Percentiles rank a stretch among this genome's conserved stretches.
Conservation (phyloP, 805 yeast genomes). For the Lachancea dasiensis region DNA sequence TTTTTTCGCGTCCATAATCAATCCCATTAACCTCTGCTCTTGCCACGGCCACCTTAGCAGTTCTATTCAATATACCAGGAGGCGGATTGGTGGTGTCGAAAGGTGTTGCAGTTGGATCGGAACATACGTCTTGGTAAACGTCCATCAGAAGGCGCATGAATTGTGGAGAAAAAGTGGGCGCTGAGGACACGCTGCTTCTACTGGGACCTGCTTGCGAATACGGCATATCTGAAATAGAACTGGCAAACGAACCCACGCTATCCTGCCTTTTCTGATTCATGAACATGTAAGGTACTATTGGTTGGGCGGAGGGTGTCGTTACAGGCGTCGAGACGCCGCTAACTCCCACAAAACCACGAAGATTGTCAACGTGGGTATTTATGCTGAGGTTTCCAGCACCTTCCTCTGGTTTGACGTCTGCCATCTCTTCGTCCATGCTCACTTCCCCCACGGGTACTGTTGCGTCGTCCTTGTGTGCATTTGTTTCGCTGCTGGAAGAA, state of each 20-base stretch:
- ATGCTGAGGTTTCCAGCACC: slow-evolving; percentile 3
- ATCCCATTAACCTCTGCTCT: slow-evolving; percentile 30
- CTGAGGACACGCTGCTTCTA: slow-evolving; percentile 1
- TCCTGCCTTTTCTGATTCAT: slow-evolving; percentile 20
- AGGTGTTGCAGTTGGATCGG: slow-evolving; percentile 61
- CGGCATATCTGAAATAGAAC: slow-evolving; percentile 26
- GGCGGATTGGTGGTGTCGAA: slow-evolving; percentile 63
- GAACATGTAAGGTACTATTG: slow-evolving; percentile 13
- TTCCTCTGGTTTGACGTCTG: slow-evolving; percentile 4
- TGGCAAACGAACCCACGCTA: slow-evolving; percentile 27
- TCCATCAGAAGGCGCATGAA: slow-evolving; percentile 44
- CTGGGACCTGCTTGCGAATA: background rate
- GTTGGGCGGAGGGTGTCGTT: slow-evolving; percentile 11
- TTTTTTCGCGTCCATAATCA: slow-evolving; percentile 36
- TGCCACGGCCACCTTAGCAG: slow-evolving; percentile 49
- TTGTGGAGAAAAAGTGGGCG: slow-evolving; percentile 24
- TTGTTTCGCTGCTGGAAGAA: background rate
- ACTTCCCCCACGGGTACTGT: slow-evolving; percentile 7
- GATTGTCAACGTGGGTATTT: slow-evolving; percentile 7
- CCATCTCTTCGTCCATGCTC: slow-evolving; percentile 9
- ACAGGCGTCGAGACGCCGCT: slow-evolving; percentile 13
- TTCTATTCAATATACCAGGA: slow-evolving; percentile 55
- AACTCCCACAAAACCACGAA: background rate
- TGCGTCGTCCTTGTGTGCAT: background rate
- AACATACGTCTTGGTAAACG: slow-evolving; percentile 43